Base-by-base conservation (phyloP, 129 eudicot species). In the Helianthus tuberosus region DNA sequence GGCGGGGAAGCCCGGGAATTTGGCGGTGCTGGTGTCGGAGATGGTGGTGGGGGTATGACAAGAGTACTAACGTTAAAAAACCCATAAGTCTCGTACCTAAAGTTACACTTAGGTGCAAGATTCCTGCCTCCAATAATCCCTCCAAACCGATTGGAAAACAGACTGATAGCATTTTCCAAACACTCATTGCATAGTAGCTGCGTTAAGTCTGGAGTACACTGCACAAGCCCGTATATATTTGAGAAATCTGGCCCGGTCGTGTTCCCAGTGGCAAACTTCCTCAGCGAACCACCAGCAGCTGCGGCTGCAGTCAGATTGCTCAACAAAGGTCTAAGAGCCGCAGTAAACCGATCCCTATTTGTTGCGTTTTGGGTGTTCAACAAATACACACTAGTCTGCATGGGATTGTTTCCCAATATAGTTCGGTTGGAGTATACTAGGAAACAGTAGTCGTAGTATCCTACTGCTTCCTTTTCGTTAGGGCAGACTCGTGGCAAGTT, bases 51-150 rank as follows among this genome's bases (percentile, higher is more conserved):
- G 7, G 60, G 10, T 54, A 54, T 7, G 29, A 16, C 29, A 0
- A 54, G 11, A 54, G 60, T 54, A 54, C 60, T 54, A n/a, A 15
- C 60, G 60, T 54, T 54, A 54, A 7, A 54, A 54, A 54, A 54
- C 9, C 11, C 8, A 7, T 16, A 54, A 54, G 20, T 54, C 60
- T 54, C 29, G 60, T 54, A 54, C 60, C 60, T 54, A 54, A 54
- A 54, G 27, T 17, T 54, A 54, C 60, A 54, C 27, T 9, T 15
- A 54, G 60, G 60, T 16, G 3, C 3, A 16, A 54, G 60, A 20
- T 1, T 54, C 16, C 60, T 54, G 11, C 60, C 60, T 54, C 60
- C 60, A 54, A 54, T 8, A n/a, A 11, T 54, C 60, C 60, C 60
- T 0, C 23, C 14, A 54, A n/a, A 54, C 29, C 3, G 12, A n/a